A percentile compares a stretch with the other conserved stretches of the same genome.
These are phyloP conservation scores for Fusarium vanettenii DNA, from an alignment of 2,329 filamentous ascomycete genomes.

Conservation along the genomic window DNA sequence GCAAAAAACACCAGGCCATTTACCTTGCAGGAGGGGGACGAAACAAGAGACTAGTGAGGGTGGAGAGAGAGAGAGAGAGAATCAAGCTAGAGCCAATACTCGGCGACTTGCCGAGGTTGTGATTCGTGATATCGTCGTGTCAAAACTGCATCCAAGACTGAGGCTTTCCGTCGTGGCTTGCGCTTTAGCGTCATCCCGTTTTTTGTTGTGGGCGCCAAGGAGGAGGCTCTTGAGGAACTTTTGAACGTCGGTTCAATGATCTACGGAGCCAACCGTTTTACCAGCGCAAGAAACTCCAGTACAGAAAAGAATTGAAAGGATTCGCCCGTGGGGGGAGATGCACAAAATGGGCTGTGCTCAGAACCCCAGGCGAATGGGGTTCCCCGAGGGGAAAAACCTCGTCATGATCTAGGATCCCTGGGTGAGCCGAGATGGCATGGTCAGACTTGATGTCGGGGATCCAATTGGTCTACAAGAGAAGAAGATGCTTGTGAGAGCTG, in stretches of 20 bases:
- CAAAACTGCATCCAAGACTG: not conserved
- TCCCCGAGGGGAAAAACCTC: not conserved
- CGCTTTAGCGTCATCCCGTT: not conserved
- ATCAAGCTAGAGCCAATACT: not conserved
- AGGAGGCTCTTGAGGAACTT: not conserved
- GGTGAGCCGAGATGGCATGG: slow-evolving; percentile 6
- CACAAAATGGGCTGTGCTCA: not conserved
- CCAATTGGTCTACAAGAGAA: slow-evolving; percentile 9
- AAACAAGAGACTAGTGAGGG: slow-evolving; percentile 1
- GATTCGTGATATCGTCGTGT: not conserved
- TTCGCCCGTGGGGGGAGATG: not conserved
- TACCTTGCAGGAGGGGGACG: not conserved
- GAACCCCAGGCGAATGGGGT: not conserved
- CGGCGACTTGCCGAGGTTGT: slow-evolving; percentile 9
- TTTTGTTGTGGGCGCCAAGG: not conserved
- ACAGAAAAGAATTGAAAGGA: not conserved
- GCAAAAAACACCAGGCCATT: not conserved
- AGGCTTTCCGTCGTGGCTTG: not conserved
- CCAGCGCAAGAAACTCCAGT: not conserved
- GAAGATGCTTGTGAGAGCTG: not conserved
- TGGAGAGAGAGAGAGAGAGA: not conserved
- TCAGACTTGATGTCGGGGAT: slow-evolving; percentile 4
- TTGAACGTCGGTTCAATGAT: not conserved
- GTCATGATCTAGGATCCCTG: not conserved
- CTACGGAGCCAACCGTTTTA: not conserved